These are phyloP conservation scores for Leccinum sublutescens DNA, from an alignment of 768 basidiomycete genomes.

Conservation along the genomic window DNA sequence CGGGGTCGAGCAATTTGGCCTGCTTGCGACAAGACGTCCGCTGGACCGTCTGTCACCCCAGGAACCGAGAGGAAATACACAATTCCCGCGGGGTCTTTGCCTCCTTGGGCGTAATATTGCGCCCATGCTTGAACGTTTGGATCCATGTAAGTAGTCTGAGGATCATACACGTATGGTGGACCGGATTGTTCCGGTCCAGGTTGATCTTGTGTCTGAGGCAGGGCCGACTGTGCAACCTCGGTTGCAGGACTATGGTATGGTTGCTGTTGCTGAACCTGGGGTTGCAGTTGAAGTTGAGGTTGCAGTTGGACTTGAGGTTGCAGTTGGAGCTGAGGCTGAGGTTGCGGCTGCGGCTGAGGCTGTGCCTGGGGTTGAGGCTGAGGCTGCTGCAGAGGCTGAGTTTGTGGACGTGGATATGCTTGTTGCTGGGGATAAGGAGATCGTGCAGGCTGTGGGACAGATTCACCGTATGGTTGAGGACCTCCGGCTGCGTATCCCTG, in stretches of 20 bases:
- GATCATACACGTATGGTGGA: slow-evolving; percentile 59
- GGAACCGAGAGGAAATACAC: slow-evolving; percentile 82
- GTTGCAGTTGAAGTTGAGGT: slow-evolving; percentile 26
- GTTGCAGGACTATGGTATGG: slow-evolving; percentile 11
- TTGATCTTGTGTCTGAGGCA: slow-evolving; percentile 17
- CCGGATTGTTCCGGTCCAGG: slow-evolving; percentile 29
- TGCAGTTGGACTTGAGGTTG: slow-evolving; percentile 40
- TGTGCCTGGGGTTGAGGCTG: slow-evolving; percentile 22
- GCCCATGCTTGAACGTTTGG: slow-evolving; percentile 87
- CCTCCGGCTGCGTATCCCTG: slow-evolving; percentile 21
- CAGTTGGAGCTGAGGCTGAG: slow-evolving; percentile 26
- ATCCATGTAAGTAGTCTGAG: slow-evolving; percentile 66
- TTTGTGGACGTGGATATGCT: slow-evolving; percentile 34
- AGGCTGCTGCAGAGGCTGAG: slow-evolving; percentile 35
- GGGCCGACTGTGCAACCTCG: slow-evolving; percentile 9
- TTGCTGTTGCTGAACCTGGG: slow-evolving; percentile 32
- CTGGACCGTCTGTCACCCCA: slow-evolving; percentile 55
- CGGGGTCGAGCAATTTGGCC: slow-evolving; percentile 14
- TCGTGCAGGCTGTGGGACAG: slow-evolving; percentile 28
- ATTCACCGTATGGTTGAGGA: slow-evolving; percentile 23
- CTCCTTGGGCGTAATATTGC: slow-evolving; percentile 80
- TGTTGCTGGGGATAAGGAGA: slow-evolving; percentile 34
- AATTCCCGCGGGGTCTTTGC: slow-evolving; percentile 66
- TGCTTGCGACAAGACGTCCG: slow-evolving; percentile 7
- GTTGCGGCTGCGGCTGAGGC: slow-evolving; percentile 25